Base-by-base conservation (phyloP, 805 yeast genomes). In the Scheffersomyces amazonensis region DNA sequence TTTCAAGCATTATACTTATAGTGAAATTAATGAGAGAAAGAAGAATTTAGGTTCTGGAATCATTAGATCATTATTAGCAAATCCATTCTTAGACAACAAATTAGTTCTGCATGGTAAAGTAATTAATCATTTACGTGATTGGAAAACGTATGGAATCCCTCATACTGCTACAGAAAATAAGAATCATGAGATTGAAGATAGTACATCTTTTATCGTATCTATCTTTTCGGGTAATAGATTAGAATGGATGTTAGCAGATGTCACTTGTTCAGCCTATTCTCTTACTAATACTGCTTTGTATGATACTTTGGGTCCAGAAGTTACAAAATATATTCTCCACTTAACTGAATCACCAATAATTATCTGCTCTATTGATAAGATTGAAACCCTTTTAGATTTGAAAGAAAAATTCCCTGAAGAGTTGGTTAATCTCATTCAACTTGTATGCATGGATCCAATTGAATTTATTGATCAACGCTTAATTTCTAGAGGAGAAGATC, bases 391-490 rank as follows among this genome's bases (percentile, higher is more conserved):
- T 16, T 56, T 83, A 31, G 60, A 63, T 9, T 64, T 79, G 49
- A 64, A 75, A 39, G 60, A 67, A 3, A 36, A 48, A 13, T 36
- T 47, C 43, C 58, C 64, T 4, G 50, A 56, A 1, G 45, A 60
- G 11, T 60, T 76, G 39, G 58, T 55, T 21, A 44, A 46, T 42
- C 53, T 83, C 39, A 76, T 78, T 47, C 65, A 78, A 18, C 55
- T 84, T 37, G 66, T 83, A 15, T 75, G 79, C 33, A 71, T 80
- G 66, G 87, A 81, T 44, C 54, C 58, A 10, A 45, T 64, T 16
- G 45, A 50, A 15, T 17, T 18, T 5, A 22, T 32, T 7, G 49
- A 46, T 24, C 42, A 46, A 3, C 52, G 46, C 31, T 43, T 50
- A 15, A 31, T 50, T 21, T 39, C 42, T n/a, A 11, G 17, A 1